Evolutionary conservation across 345 rosid species (phyloP), one percentile per base, ranked within the genome.

Genomic region (Mangifera indica): DNA sequence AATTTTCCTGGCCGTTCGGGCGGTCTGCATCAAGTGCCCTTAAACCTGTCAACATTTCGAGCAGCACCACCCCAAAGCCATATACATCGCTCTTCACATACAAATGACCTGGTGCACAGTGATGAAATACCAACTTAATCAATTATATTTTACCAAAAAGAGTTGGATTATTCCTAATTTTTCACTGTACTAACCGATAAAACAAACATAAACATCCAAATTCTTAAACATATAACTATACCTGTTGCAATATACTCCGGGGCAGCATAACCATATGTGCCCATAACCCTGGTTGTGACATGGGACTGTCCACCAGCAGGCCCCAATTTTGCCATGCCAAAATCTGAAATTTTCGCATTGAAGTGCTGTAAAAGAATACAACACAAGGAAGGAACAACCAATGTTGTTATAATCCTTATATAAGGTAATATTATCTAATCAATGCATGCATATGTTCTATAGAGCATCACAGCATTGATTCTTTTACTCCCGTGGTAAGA

Each of bases 181-280:
- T 56, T 9, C 14, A 8, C 20, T 52, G 0, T n/a, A n/a, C n/a
- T n/a, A 0, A 57, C 12, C 34, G 1, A 14, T 29, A 14, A 25
- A 58, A 58, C 14, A 26, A 11, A 26, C 32, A 20, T 46, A 44
- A 62, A 40, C 37, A 20, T 46, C 21, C 34, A 72, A 37, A 37
- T 37, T 37, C 42, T 37, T 37, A 7, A 37, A 37, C 42, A 37
- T 37, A 34, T 53, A 63, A 24, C n/a, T n/a, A 58, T 70, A 88
- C 96, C 91, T 67, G 91, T 88, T 37, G 93, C 88, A 73, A 90
- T 66, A 49, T 87, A 88, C 70, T 90, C 96, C 0, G 91, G 91
- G 66, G 93, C 96, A 56, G 84, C 90, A 37, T 90, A 86, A 20
- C 86, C 87, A 57, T 79, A 73, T 4, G 86, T 80, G 58, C 87